phyloP scores from a whole-genome alignment of 2,329 filamentous ascomycete species.

The Diaporthe citri region DNA sequence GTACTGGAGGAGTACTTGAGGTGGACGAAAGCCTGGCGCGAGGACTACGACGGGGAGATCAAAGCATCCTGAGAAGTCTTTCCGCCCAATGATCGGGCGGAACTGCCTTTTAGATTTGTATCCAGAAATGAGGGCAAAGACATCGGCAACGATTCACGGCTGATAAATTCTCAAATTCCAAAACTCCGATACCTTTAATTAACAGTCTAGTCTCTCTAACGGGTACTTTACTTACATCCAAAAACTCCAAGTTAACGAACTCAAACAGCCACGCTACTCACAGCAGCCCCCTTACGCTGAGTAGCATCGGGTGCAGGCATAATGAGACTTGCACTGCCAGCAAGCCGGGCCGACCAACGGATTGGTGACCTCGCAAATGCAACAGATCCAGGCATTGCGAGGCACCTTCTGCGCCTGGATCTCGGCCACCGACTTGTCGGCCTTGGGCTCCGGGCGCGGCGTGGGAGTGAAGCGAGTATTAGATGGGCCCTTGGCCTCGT shows the following conservation, averaged over 20 bases:
- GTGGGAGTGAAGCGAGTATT: neutral
- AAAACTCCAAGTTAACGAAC: neutral
- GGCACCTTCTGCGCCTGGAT: neutral
- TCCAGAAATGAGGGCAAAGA: neutral
- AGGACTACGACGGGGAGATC: neutral
- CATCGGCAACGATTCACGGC: neutral
- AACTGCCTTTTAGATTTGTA: too few relatives aligned
- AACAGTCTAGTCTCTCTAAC: neutral
- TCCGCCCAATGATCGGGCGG: neutral
- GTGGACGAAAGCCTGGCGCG: conserved; percentile 9
- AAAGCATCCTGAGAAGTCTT: neutral
- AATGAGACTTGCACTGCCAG: neutral
- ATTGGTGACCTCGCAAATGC: neutral
- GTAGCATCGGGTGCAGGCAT: neutral
- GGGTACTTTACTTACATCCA: neutral
- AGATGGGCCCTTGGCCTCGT: neutral
- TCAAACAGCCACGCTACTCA: neutral
- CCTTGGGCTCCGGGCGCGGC: neutral
- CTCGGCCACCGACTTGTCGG: too few relatives aligned
- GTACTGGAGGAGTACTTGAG: neutral
- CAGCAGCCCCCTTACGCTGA: neutral
- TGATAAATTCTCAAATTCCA: neutral
- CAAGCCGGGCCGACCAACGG: neutral
- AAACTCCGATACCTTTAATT: neutral
- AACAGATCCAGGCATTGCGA: neutral